Percentiles rank a stretch among this genome's conserved stretches.
phyloP scores from a whole-genome alignment of 2,329 filamentous ascomycete species.

The Dendrostoma leiphaemia region DNA sequence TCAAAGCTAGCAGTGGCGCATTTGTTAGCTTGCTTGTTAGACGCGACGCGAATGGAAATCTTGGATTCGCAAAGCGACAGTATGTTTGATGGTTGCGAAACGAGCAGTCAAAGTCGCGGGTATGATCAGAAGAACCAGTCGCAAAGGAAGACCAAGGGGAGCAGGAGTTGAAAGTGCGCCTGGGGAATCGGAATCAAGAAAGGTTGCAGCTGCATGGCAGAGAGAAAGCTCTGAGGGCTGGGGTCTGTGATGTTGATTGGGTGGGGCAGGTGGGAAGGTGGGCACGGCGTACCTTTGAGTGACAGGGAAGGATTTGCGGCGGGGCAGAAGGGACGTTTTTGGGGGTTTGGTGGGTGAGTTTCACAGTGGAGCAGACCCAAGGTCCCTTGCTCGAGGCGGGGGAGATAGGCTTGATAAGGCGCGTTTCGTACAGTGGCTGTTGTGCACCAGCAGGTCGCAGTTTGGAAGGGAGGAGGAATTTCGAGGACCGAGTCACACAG shows the following conservation, averaged over 20 bases:
- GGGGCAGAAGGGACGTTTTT: slow-evolving; percentile 10
- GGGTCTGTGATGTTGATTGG: slow-evolving; percentile 12
- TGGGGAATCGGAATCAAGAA: background rate
- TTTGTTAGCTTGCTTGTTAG: slow-evolving; percentile 1
- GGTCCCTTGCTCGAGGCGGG: slow-evolving; percentile 10
- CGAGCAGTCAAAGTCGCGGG: background rate
- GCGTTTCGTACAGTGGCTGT: background rate
- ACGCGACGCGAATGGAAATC: background rate
- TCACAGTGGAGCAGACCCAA: slow-evolving; percentile 1
- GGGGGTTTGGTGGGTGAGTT: slow-evolving; percentile 8
- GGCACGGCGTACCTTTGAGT: background rate
- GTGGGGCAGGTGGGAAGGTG: slow-evolving; percentile 1
- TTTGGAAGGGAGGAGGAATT: background rate
- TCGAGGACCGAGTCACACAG: too few relatives aligned
- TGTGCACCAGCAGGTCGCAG: background rate
- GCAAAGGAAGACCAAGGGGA: background rate
- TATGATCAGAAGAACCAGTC: background rate
- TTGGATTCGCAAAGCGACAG: background rate
- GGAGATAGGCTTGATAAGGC: slow-evolving; percentile 17
- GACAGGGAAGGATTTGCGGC: slow-evolving; percentile 19
- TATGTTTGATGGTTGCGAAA: background rate
- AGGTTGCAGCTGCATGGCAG: background rate
- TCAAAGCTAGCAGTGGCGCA: slow-evolving; percentile 16
- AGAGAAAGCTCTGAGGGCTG: slow-evolving; percentile 13
- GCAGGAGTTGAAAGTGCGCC: background rate